These are phyloP conservation scores for Cryptococcus jaspeensis DNA, from an alignment of 1,284 basidiomycete genomes.

Conservation along the genomic window DNA sequence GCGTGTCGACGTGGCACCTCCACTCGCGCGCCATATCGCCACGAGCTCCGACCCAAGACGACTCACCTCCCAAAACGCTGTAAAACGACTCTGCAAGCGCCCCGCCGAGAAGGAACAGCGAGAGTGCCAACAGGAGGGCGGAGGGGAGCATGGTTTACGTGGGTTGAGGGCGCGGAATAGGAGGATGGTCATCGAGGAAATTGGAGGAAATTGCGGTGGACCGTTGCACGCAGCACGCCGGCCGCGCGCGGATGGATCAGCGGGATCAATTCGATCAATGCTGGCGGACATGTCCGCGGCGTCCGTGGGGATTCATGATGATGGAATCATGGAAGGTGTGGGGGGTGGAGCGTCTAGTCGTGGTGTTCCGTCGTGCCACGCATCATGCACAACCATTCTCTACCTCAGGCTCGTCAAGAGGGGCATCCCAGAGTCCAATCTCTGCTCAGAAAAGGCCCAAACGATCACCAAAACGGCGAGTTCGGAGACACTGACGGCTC, in stretches of 20 bases:
- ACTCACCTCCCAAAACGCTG: conserved; percentile 49
- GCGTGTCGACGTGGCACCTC: conserved; percentile 21
- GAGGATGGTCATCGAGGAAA: background rate
- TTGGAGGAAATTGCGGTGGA: background rate
- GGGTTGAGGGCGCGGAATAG: background rate
- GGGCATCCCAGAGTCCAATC: too few relatives aligned
- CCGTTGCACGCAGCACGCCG: too few relatives aligned
- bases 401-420: too few relatives aligned
- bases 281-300: too few relatives aligned
- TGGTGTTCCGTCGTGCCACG: background rate
- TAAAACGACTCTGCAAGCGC: conserved; percentile 49
- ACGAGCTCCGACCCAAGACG: too few relatives aligned
- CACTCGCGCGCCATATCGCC: background rate
- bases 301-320: too few relatives aligned
- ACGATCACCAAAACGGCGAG: too few relatives aligned
- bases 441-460: background rate
- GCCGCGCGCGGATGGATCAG: too few relatives aligned
- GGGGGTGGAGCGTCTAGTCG: background rate
- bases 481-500: too few relatives aligned
- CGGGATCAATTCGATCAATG: too few relatives aligned
- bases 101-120: conserved; percentile 36
- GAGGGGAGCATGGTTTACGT: conserved; percentile 30
- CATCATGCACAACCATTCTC: background rate
- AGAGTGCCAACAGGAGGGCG: conserved; percentile 27
- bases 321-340: too few relatives aligned